phyloP scores from a whole-genome alignment of 805 yeast genomes.

The Monosporozyma servazzii region DNA sequence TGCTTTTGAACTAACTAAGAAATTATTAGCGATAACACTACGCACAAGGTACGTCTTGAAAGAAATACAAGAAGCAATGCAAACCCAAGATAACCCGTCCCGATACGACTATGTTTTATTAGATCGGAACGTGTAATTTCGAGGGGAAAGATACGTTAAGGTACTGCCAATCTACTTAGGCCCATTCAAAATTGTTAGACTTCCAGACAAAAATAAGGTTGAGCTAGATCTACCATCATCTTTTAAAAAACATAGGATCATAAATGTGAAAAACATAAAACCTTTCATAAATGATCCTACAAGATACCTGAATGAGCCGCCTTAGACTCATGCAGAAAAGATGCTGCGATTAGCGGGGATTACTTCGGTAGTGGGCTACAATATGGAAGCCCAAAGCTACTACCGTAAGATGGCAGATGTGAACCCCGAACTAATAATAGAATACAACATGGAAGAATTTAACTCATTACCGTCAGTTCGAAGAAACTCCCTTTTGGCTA shows the following conservation, averaged over 20 bases:
- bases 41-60: not conserved
- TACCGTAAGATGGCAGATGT: conserved; percentile 4
- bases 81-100: not conserved
- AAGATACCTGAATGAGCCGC: not conserved
- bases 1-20: not conserved
- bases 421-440: not conserved
- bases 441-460: conserved; percentile 1
- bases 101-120: conserved; percentile 3
- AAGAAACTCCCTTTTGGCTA: not conserved
- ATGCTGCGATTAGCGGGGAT: conserved; percentile 1
- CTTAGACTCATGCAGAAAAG: not conserved
- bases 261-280: conserved; percentile 4
- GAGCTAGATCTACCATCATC: conserved; percentile 7
- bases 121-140: conserved; percentile 6
- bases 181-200: conserved; percentile 5
- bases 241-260: conserved; percentile 3
- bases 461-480: not conserved
- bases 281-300: not conserved
- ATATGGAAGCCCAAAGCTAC: not conserved
- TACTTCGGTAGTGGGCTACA: conserved; percentile 4
- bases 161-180: conserved; percentile 5
- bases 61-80: conserved; percentile 1
- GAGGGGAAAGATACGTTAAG: conserved; percentile 1
- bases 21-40: not conserved
- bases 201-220: conserved; percentile 3